Evolutionary conservation across 139 green algal species (phyloP).

Genomic region (Coelastrella sp.): DNA sequence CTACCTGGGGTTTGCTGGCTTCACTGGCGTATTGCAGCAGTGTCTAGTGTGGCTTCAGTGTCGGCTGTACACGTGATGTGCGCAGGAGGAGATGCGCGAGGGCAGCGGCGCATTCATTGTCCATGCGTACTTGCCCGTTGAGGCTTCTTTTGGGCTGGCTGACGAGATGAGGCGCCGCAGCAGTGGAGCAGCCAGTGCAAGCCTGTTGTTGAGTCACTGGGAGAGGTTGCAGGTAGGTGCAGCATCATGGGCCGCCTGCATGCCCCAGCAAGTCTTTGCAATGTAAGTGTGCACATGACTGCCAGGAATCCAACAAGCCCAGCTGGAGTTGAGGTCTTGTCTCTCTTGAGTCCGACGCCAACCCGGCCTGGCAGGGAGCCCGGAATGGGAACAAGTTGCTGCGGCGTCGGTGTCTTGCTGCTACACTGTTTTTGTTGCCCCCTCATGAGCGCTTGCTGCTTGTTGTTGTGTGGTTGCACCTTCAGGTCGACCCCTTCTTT

Average conservation of each 20-base stretch:
- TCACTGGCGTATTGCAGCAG: too few species aligned
- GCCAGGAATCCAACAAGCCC: too few species aligned
- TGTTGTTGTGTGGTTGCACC: too few species aligned
- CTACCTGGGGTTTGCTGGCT: too few species aligned
- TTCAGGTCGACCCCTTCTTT: constrained; percentile 96
- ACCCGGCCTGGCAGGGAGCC: too few species aligned
- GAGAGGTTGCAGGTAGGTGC: constrained; percentile 80
- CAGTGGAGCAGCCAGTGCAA: constrained; percentile 86
- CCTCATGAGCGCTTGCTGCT: not conserved
- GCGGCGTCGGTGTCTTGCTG: not conserved
- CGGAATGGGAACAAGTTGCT: not conserved
- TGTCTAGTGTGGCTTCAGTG: not conserved
- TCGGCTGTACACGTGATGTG: not conserved
- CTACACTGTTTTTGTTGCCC: not conserved
- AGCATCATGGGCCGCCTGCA: not conserved
- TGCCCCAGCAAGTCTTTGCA: not conserved
- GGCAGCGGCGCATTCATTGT: constrained; percentile 93
- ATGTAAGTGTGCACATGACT: too few species aligned
- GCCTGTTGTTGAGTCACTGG: constrained; percentile 96
- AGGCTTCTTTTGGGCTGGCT: constrained; percentile 95
- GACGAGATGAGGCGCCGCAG: constrained; percentile 91
- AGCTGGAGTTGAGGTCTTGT: too few species aligned
- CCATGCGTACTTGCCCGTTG: constrained; percentile 87
- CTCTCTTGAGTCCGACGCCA: too few species aligned
- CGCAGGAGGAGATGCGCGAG: constrained; percentile 94